phyloP scores from a whole-genome alignment of 2,329 filamentous ascomycete genomes.

The Epichloe gansuensis region DNA sequence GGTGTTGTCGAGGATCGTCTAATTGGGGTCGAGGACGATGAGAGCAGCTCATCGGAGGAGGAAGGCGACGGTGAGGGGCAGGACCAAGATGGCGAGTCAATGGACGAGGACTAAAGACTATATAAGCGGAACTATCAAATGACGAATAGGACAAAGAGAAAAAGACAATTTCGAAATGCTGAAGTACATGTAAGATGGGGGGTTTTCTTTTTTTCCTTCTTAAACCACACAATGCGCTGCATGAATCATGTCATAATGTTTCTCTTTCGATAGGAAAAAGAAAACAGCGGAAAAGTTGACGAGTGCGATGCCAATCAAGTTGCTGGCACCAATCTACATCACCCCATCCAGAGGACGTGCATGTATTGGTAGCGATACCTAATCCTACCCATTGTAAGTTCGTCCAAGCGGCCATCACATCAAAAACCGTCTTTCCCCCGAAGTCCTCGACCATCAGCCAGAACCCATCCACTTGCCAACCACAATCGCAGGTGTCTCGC shows the following conservation, averaged over 20 bases:
- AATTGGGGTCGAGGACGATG: conserved; percentile 57
- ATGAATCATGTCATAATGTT: neutral
- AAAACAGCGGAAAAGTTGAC: too few species aligned
- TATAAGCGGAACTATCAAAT: neutral
- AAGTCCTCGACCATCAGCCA: too few species aligned
- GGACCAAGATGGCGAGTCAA: conserved; percentile 11
- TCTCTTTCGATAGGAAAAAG: neutral
- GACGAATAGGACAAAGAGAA: neutral
- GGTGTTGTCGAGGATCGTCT: conserved; percentile 58
- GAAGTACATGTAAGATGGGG: neutral
- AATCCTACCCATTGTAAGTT: too few species aligned
- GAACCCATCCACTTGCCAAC: too few species aligned
- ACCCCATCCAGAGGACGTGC: too few species aligned
- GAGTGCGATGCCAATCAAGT: too few species aligned
- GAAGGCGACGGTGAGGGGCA: conserved; percentile 42
- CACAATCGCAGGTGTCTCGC: too few species aligned
- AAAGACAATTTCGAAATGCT: neutral
- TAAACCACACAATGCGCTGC: neutral
- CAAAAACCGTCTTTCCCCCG: too few species aligned
- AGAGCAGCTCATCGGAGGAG: conserved; percentile 48
- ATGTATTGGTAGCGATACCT: too few species aligned
- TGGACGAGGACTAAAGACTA: conserved; percentile 13
- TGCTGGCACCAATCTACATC: too few species aligned
- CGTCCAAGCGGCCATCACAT: too few species aligned
- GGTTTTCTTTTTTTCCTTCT: neutral